Evolutionary conservation across 2,329 filamentous ascomycete species (phyloP).

Genomic region (Hymenotorrendiella dingleyae): DNA sequence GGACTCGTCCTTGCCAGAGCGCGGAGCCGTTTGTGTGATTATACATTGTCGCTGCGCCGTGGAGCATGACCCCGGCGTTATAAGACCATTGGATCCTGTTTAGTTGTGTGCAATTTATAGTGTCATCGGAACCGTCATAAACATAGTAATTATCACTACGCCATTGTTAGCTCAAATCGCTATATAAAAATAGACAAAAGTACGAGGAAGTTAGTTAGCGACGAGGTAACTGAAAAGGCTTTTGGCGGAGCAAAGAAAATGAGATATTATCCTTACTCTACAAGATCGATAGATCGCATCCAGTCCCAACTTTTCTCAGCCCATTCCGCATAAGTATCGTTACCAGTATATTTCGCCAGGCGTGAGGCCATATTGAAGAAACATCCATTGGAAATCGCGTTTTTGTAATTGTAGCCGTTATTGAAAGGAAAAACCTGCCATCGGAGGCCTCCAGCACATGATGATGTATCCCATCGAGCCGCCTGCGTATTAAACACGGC

Average conservation of each 20-base stretch:
- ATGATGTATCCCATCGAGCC: slow-evolving; percentile 61
- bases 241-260: too few species aligned
- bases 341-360: slow-evolving; percentile 70
- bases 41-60: slow-evolving; percentile 63
- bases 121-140: slow-evolving; percentile 55
- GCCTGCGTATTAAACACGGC: slow-evolving; percentile 78
- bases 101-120: slow-evolving; percentile 50
- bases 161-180: too few species aligned
- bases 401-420: slow-evolving; percentile 74
- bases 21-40: slow-evolving; percentile 48
- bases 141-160: slow-evolving; percentile 52
- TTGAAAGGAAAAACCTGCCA: slow-evolving; percentile 87
- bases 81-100: slow-evolving; percentile 63
- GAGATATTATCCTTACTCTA: too few species aligned
- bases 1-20: slow-evolving; percentile 52
- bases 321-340: slow-evolving; percentile 72
- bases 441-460: slow-evolving; percentile 69
- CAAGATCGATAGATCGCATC: slow-evolving; percentile 52
- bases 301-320: slow-evolving; percentile 68
- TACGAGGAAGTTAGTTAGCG: too few species aligned
- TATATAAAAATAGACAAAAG: too few species aligned
- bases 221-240: too few species aligned
- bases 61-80: slow-evolving; percentile 61
- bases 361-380: slow-evolving; percentile 61
- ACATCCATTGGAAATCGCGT: slow-evolving; percentile 56